Base-by-base conservation (phyloP, 768 basidiomycete species). In the Suillus tomentosus region DNA sequence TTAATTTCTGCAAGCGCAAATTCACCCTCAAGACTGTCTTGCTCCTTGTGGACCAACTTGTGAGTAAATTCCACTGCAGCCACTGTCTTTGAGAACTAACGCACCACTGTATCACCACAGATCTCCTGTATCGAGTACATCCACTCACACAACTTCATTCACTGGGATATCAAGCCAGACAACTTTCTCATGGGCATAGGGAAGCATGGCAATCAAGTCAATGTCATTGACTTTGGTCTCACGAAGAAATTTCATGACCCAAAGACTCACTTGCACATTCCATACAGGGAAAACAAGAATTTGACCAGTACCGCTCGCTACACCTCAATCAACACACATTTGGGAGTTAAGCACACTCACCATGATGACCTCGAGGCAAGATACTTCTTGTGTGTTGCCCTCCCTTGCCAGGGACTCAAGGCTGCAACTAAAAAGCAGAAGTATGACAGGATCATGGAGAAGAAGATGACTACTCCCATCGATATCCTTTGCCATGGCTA, bases 371-470 rank as follows among this genome's bases (percentile, higher is more conserved):
- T 99, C 70, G 96, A 99, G 78, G 24, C 24, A 24, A 24, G 24
- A 24, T 99, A 99, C 84, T 99, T 99, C 87, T 90, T 99, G 68
- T 94, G 96, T 67, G 96, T 97, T 56, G 91, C 94, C 63, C 87
- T 99, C 53, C 96, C 96, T 40, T 99, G 96, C 97, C 97, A 99
- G 79, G 97, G 97, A 65, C 87, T 99, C 76, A 99, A 99, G 83
- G 97, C 97, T 65, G 96, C 96, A 47, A 99, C 97, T 65, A 99
- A 99, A 93, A 99, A 99, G 87, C 97, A 99, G 85, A 99, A 99
- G 83, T 99, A 99, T 79, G 97, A 99, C 79, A 91, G 97, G 65
- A 99, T 99, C 82, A 99, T 99, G 97, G 97, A 99, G 82, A 99
- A 99, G 88, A 99, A 99, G 88, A 99, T 99, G 95, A 98, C 97